Percentiles rank a stretch among this genome's conserved stretches.
These are phyloP conservation scores for Zygosaccharomyces kombuchaensis DNA, from an alignment of 805 yeast species.

Conservation along the genomic window DNA sequence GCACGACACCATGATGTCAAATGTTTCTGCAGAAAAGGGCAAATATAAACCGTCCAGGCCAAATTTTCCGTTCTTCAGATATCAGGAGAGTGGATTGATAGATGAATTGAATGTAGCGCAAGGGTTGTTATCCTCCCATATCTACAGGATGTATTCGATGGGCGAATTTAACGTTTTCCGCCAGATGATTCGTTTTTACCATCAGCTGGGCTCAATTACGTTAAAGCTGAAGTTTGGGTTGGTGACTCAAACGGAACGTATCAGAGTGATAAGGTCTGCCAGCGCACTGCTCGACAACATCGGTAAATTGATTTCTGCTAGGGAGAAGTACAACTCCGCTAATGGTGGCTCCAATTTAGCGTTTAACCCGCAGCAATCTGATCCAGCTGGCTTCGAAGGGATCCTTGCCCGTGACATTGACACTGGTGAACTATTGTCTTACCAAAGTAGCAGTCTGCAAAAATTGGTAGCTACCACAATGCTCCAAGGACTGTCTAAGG, in stretches of 20 bases:
- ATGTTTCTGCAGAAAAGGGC: neutral
- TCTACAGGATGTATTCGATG: conserved; percentile 64
- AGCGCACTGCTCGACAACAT: conserved; percentile 52
- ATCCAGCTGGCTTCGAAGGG: conserved; percentile 63
- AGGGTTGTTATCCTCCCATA: conserved; percentile 55
- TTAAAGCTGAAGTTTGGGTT: conserved; percentile 47
- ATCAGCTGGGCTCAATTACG: conserved; percentile 55
- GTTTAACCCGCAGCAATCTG: conserved; percentile 29
- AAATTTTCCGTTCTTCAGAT: conserved; percentile 49
- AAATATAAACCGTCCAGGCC: conserved; percentile 41
- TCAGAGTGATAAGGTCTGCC: conserved; percentile 46
- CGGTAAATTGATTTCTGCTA: conserved; percentile 54
- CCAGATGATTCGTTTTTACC: conserved; percentile 50
- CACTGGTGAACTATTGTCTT: conserved; percentile 53
- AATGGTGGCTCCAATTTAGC: conserved; percentile 35
- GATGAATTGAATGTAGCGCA: conserved; percentile 58
- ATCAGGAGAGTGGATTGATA: conserved; percentile 42
- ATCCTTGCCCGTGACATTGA: conserved; percentile 58
- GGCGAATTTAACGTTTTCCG: conserved; percentile 63
- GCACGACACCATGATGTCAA: conserved; percentile 27
- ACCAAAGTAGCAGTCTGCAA: conserved; percentile 45
- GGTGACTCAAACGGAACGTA: conserved; percentile 51
- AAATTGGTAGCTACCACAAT: conserved; percentile 63
- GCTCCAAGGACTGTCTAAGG: conserved; percentile 65
- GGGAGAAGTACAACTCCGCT: conserved; percentile 21